phyloP scores from a whole-genome alignment of 1,284 basidiomycete genomes.

The Coniophora puteana region DNA sequence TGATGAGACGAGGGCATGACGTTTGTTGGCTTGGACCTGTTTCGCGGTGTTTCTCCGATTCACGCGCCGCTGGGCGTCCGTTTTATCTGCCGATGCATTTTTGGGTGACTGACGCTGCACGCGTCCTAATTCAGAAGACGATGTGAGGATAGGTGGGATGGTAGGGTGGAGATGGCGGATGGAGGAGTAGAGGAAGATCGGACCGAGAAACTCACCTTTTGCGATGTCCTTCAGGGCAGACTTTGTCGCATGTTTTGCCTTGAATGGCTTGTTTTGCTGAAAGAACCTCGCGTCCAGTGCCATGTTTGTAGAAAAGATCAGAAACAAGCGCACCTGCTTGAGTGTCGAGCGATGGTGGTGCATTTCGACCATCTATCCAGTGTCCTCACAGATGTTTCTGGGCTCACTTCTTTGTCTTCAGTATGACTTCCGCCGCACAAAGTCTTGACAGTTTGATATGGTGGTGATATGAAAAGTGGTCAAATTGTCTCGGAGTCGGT shows the following conservation, averaged over 20 bases:
- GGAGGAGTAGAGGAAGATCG: background rate
- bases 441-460: background rate
- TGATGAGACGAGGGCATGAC: slow-evolving; percentile 63
- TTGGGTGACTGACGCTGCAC: slow-evolving; percentile 44
- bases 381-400: background rate
- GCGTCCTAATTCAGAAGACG: slow-evolving; percentile 45
- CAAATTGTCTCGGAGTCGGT: background rate
- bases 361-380: slow-evolving; percentile 24
- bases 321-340: slow-evolving; percentile 62
- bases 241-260: slow-evolving; percentile 87
- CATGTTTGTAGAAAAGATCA: background rate
- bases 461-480: background rate
- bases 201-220: slow-evolving; percentile 54
- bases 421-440: background rate
- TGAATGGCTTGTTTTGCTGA: slow-evolving; percentile 86
- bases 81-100: slow-evolving; percentile 33
- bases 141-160: slow-evolving; percentile 3
- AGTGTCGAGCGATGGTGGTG: slow-evolving; percentile 78
- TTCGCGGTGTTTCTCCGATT: slow-evolving; percentile 80
- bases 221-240: slow-evolving; percentile 75
- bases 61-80: slow-evolving; percentile 54
- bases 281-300: slow-evolving; percentile 1
- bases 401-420: background rate
- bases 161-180: slow-evolving; percentile 2
- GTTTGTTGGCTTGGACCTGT: slow-evolving; percentile 71